phyloP scores from a whole-genome alignment of 2,329 filamentous ascomycete species.

The Paracoccidioides brasiliensis region DNA sequence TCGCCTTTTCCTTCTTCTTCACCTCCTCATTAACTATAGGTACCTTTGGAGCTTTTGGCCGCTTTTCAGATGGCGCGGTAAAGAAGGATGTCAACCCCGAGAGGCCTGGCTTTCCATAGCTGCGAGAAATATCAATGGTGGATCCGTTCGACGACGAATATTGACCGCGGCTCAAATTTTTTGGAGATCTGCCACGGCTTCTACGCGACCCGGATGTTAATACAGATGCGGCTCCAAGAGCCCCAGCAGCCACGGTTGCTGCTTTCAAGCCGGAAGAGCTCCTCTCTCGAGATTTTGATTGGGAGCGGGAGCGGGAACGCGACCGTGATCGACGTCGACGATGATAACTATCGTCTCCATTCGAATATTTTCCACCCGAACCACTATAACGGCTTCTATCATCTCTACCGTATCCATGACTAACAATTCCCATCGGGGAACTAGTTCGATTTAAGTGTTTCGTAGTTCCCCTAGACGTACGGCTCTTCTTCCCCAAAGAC shows the following conservation, averaged over 20 bases:
- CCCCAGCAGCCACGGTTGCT: slow-evolving; percentile 28
- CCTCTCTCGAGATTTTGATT: slow-evolving; percentile 11
- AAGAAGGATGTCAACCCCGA: slow-evolving; percentile 52
- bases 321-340: slow-evolving; percentile 28
- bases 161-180: slow-evolving; percentile 15
- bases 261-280: slow-evolving; percentile 7
- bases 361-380: background rate
- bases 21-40: slow-evolving; percentile 17
- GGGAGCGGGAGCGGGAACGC: slow-evolving; percentile 18
- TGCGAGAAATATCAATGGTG: slow-evolving; percentile 52
- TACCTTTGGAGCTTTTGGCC: slow-evolving; percentile 24
- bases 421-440: slow-evolving; percentile 18
- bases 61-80: slow-evolving; percentile 45
- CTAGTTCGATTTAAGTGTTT: slow-evolving; percentile 23
- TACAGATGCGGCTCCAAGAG: slow-evolving; percentile 18
- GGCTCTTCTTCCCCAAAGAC: slow-evolving; percentile 24
- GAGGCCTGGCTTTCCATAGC: slow-evolving; percentile 35
- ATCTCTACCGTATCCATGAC: background rate
- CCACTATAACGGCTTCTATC: slow-evolving; percentile 1
- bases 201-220: slow-evolving; percentile 17
- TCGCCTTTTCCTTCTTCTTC: slow-evolving; percentile 34
- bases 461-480: slow-evolving; percentile 29
- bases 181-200: slow-evolving; percentile 26
- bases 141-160: slow-evolving; percentile 43
- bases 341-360: background rate